Conservation (phyloP, 2,329 filamentous ascomycete genomes). For the Periconia digitata region DNA sequence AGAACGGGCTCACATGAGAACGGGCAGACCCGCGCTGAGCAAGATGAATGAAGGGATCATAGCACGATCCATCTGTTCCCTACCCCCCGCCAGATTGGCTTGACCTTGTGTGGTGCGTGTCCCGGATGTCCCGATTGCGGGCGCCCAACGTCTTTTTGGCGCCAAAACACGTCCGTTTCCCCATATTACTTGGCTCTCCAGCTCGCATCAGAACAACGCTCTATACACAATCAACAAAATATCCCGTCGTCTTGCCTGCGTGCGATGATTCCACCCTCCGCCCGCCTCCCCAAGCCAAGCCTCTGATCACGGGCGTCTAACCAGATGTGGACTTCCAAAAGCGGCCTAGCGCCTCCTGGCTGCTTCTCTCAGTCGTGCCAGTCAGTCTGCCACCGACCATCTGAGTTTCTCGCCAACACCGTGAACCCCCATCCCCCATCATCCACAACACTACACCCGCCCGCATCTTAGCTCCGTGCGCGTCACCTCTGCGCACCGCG, state of each 20-base stretch:
- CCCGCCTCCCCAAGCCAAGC: too few species aligned
- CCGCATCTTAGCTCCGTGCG: conserved; percentile 39
- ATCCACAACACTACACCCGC: conserved; percentile 33
- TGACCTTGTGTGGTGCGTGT: conserved; percentile 13
- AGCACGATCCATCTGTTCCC: conserved; percentile 14
- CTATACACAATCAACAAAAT: too few species aligned
- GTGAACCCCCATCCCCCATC: conserved; percentile 25
- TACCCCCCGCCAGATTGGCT: conserved; percentile 25
- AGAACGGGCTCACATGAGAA: conserved; percentile 10
- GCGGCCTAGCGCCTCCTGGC: background rate
- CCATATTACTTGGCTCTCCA: background rate
- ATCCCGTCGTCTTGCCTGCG: too few species aligned
- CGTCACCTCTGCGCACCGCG: conserved; percentile 41
- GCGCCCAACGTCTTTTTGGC: conserved; percentile 16
- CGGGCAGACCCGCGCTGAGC: conserved; percentile 8
- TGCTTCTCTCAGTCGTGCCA: background rate
- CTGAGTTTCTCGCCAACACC: conserved; percentile 24
- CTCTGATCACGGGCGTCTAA: background rate
- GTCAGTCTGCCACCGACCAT: too few species aligned
- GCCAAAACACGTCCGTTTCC: background rate
- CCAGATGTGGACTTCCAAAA: background rate
- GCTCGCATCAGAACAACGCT: too few species aligned
- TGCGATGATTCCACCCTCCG: too few species aligned
- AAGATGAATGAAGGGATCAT: background rate
- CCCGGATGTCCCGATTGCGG: conserved; percentile 22